Evolutionary conservation across 768 basidiomycete species (phyloP), one percentile per base, ranked within the genome.

Genomic region (Russula foetens): DNA sequence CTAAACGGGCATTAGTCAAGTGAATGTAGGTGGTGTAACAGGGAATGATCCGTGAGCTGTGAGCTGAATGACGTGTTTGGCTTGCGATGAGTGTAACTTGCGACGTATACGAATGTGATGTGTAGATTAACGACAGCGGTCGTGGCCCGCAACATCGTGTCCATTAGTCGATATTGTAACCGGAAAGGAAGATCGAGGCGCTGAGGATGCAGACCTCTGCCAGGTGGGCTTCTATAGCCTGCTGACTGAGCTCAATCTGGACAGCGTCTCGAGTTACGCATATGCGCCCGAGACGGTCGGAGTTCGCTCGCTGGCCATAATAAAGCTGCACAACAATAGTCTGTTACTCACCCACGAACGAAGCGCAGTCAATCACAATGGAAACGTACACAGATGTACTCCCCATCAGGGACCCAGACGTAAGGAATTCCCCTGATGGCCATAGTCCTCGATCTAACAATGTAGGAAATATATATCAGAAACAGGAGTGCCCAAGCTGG

Each of bases 111-210:
- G 33, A n/a, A 43, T 48, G n/a, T 28, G 28, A 12, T n/a, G 44
- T 19, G 3, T 15, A 1, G 43, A 35, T 7, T 12, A 33, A 9
- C 19, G 26, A 29, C 9, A 2, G 26, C 9, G 38, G n/a, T 39
- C 6, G 43, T 38, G 24, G 33, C 24, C 3, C 21, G n/a, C 35
- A 41, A 33, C 31, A n/a, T 28, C 29, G 38, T 12, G 39, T 35
- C 39, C 8, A 19, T 51, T 29, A 66, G 49, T 66, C 65, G 19
- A 66, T 64, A 14, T 43, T 58, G 9, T 26, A 45, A 7, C 65
- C 65, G 15, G 63, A 66, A 6, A 67, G 63, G 46, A 67, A 66
- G 17, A 67, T 26, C 17, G 65, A 67, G 33, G 65, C 62, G 28
- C 57, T 41, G 9, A 67, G 46, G n/a, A 67, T 56, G 51, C 59